These are phyloP conservation scores for Cordyceps javanica DNA, from an alignment of 2,329 filamentous ascomycete genomes.

Conservation along the genomic window DNA sequence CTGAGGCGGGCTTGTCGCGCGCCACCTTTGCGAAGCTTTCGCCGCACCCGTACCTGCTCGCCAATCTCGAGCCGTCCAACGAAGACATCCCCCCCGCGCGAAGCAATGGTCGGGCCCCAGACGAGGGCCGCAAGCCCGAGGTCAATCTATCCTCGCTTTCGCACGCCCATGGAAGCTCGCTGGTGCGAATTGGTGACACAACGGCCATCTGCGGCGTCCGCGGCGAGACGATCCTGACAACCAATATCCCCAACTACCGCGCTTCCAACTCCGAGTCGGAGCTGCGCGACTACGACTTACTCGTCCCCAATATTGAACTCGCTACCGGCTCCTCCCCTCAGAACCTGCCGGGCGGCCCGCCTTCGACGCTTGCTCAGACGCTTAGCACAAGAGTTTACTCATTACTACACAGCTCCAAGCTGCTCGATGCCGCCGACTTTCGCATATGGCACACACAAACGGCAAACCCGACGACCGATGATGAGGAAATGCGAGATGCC, in stretches of 20 bases:
- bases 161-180: slow-evolving; percentile 83
- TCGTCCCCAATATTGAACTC: slow-evolving; percentile 92
- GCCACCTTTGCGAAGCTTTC: slow-evolving; percentile 84
- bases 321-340: slow-evolving; percentile 84
- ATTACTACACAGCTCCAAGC: slow-evolving; percentile 63
- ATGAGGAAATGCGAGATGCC: slow-evolving; percentile 31
- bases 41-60: slow-evolving; percentile 81
- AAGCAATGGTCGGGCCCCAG: slow-evolving; percentile 72
- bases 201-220: slow-evolving; percentile 92
- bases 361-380: slow-evolving; percentile 73
- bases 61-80: slow-evolving; percentile 66
- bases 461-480: slow-evolving; percentile 41
- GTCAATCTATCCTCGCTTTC: slow-evolving; percentile 80
- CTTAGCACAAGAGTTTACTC: slow-evolving; percentile 75
- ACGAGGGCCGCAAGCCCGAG: slow-evolving; percentile 64
- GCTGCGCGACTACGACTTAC: slow-evolving; percentile 58
- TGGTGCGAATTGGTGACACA: slow-evolving; percentile 83
- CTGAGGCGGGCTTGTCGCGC: slow-evolving; percentile 41
- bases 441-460: slow-evolving; percentile 62
- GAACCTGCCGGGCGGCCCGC: slow-evolving; percentile 78
- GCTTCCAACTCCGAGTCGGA: slow-evolving; percentile 37
- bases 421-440: slow-evolving; percentile 63
- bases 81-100: slow-evolving; percentile 49
- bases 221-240: slow-evolving; percentile 72
- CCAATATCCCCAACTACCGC: slow-evolving; percentile 65